Evolutionary conservation across 148 eudicot genomes (phyloP).

Genomic region (Camellia lanceoleosa): DNA sequence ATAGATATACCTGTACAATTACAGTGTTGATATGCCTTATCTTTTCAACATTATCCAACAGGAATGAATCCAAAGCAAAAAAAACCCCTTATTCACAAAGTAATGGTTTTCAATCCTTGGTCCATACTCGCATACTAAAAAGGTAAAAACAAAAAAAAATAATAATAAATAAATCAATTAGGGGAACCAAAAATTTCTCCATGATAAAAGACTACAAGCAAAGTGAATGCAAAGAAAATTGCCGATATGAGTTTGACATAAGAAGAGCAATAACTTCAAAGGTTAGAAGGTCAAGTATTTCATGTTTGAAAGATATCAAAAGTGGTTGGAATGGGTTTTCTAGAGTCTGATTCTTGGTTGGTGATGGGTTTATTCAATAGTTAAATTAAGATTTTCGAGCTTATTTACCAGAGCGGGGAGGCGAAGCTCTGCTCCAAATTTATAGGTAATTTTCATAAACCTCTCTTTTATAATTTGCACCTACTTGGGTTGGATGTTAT

Average conservation of each 20-base stretch:
- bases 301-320: neutral
- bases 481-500: too few relatives aligned
- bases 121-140: slow-evolving; percentile 86
- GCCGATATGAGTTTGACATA: neutral
- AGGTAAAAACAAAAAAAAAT: neutral
- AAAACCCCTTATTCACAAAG: slow-evolving; percentile 82
- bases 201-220: neutral
- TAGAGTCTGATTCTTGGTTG: neutral
- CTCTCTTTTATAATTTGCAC: too few relatives aligned
- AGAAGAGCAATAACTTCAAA: neutral
- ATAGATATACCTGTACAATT: slow-evolving; percentile 76
- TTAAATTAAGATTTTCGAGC: too few relatives aligned
- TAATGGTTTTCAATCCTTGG: slow-evolving; percentile 97
- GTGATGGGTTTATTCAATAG: neutral
- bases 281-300: neutral
- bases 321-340: neutral
- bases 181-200: neutral
- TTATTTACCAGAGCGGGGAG: too few relatives aligned
- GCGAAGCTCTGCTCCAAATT: too few relatives aligned
- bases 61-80: slow-evolving; percentile 71
- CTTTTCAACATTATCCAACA: slow-evolving; percentile 85
- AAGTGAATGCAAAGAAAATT: neutral
- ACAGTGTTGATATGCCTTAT: slow-evolving; percentile 80
- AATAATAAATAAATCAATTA: neutral
- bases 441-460: too few relatives aligned